These are phyloP conservation scores for Neurospora tetrasperma DNA, from an alignment of 495 filamentous ascomycete genomes.

Conservation along the genomic window DNA sequence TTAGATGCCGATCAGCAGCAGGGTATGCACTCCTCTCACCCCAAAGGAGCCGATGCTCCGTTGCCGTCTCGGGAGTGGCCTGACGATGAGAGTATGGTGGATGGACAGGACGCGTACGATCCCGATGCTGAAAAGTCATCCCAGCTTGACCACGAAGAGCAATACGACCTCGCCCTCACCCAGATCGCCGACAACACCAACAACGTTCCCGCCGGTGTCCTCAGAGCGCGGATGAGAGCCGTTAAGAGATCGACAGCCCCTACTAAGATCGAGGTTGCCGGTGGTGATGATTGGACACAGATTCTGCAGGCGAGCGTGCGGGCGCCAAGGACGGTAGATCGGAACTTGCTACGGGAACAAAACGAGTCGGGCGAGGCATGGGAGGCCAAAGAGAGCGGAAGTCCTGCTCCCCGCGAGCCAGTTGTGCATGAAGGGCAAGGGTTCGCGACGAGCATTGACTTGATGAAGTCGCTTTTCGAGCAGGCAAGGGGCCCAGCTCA, in stretches of 20 bases:
- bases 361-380: slow-evolving; percentile 33
- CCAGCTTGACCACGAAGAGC: slow-evolving; percentile 31
- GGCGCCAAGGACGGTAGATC: slow-evolving; percentile 71
- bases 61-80: slow-evolving; percentile 49
- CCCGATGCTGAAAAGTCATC: slow-evolving; percentile 21
- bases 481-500: slow-evolving; percentile 42
- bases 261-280: slow-evolving; percentile 44
- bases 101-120: slow-evolving; percentile 50
- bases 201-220: slow-evolving; percentile 41
- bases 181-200: slow-evolving; percentile 24
- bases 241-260: slow-evolving; percentile 48
- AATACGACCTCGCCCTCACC: slow-evolving; percentile 29
- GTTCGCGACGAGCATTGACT: slow-evolving; percentile 71
- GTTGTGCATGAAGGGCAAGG: slow-evolving; percentile 41
- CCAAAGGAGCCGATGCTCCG: slow-evolving; percentile 65
- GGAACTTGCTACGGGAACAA: slow-evolving; percentile 41
- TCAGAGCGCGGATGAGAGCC: slow-evolving; percentile 46
- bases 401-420: slow-evolving; percentile 23
- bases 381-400: slow-evolving; percentile 27
- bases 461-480: slow-evolving; percentile 85
- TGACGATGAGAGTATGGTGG: slow-evolving; percentile 52
- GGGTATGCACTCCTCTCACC: slow-evolving; percentile 88
- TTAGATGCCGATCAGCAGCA: slow-evolving; percentile 35
- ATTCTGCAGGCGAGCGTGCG: slow-evolving; percentile 87
- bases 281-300: slow-evolving; percentile 71